Evolutionary conservation across 106 monocot species (phyloP).

Genomic region (Platanthera guangdongensis): DNA sequence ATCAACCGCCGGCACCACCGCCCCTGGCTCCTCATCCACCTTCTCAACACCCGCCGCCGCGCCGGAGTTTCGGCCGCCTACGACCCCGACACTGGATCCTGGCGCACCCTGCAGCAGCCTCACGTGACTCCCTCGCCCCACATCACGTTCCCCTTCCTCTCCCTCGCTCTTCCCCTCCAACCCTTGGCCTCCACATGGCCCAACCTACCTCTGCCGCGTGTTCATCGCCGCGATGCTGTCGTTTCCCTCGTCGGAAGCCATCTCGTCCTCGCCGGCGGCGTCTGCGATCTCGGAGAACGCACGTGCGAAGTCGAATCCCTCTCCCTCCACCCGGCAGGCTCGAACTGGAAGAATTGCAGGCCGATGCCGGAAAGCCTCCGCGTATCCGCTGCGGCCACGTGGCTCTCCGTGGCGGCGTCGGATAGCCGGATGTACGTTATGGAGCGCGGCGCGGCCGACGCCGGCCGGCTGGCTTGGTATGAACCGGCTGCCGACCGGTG

Average conservation of each 20-base stretch:
- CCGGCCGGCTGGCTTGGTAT: conserved; percentile 28
- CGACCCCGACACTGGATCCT: conserved; percentile 30
- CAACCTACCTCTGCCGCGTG: conserved; percentile 9
- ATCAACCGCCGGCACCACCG: conserved; percentile 22
- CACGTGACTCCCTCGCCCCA: neutral
- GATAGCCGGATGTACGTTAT: conserved; percentile 24
- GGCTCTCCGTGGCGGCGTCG: conserved; percentile 40
- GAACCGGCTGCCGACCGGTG: conserved; percentile 30
- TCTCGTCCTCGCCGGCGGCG: conserved; percentile 41
- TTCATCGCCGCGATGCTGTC: conserved; percentile 43
- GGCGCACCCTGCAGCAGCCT: conserved; percentile 11
- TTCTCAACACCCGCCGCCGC: conserved; percentile 12
- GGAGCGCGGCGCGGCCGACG: conserved; percentile 22
- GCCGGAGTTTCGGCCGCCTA: conserved; percentile 19
- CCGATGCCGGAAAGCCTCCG: conserved; percentile 36
- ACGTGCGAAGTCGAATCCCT: conserved; percentile 4
- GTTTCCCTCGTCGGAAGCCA: conserved; percentile 28
- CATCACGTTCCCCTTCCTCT: conserved; percentile 7
- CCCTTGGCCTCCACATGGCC: conserved; percentile 19
- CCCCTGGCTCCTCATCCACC: conserved; percentile 32
- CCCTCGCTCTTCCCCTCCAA: conserved; percentile 13
- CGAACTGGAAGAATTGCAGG: conserved; percentile 19
- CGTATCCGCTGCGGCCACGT: conserved; percentile 34
- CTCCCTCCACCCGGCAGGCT: neutral
- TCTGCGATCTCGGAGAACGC: conserved; percentile 25